phyloP scores from a whole-genome alignment of 306 rosid genomes.

The Phaseolus lunatus region DNA sequence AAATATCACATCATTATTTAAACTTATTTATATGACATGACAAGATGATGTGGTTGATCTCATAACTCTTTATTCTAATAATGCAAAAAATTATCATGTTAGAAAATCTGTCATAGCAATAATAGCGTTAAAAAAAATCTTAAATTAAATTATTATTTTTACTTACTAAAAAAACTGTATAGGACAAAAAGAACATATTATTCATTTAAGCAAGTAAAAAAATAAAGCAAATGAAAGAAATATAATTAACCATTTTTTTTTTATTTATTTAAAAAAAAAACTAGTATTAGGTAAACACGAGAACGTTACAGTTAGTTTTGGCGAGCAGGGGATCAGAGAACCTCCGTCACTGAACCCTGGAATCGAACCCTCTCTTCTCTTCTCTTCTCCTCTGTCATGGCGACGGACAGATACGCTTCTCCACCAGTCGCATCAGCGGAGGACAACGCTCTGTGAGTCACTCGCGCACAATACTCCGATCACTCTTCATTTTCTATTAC shows the following conservation, averaged over 20 bases:
- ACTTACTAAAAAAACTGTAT: no score
- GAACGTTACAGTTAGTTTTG: neutral
- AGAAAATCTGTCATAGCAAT: no score
- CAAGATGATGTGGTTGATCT: no score
- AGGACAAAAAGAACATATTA: no score
- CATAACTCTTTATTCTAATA: no score
- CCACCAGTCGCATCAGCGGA: conserved; percentile 57
- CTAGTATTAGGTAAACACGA: neutral
- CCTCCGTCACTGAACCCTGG: neutral
- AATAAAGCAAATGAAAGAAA: neutral
- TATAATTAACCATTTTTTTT: neutral
- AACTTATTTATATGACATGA: no score
- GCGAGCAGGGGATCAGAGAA: conserved; percentile 15
- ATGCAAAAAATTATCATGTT: no score
- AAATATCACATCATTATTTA: no score
- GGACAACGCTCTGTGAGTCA: conserved; percentile 65
- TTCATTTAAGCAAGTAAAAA: no score
- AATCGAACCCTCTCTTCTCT: neutral
- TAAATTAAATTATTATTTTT: no score
- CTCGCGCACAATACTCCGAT: neutral
- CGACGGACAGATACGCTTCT: conserved; percentile 66
- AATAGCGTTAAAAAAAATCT: no score
- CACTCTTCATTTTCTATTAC: conserved; percentile 6
- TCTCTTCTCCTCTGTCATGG: conserved; percentile 41
- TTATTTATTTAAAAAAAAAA: neutral